phyloP scores from a whole-genome alignment of 306 rosid species.

The Leucaena leucocephala region DNA sequence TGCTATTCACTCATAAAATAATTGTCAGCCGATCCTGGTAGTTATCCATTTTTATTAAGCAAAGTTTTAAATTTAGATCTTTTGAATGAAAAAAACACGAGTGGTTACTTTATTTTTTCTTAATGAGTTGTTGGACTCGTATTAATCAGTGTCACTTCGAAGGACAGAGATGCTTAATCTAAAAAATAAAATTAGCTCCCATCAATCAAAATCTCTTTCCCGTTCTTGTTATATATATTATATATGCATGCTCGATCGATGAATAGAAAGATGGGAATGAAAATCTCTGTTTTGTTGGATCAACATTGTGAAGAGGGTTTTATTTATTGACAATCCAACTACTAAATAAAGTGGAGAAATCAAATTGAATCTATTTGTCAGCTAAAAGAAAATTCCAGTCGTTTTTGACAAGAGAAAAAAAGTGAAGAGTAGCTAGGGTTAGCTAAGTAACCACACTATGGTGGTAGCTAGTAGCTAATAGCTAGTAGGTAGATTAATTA shows the following conservation, averaged over 20 bases:
- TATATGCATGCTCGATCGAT: neutral
- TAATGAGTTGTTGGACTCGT: too few relatives aligned
- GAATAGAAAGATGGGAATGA: slow-evolving; percentile 4
- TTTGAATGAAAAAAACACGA: too few relatives aligned
- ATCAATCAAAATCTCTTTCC: slow-evolving; percentile 19
- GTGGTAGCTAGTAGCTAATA: slow-evolving; percentile 8
- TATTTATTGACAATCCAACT: slow-evolving; percentile 14
- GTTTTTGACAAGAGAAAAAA: slow-evolving; percentile 28
- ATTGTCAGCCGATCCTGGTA: too few relatives aligned
- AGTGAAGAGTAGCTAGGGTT: slow-evolving; percentile 15
- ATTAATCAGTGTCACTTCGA: neutral
- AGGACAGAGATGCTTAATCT: neutral
- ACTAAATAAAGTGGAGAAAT: slow-evolving; percentile 17
- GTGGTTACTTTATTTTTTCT: too few relatives aligned
- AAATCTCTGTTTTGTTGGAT: neutral
- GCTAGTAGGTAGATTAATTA: neutral
- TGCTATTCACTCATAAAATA: too few relatives aligned
- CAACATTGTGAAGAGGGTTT: slow-evolving; percentile 10
- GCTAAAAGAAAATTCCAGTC: neutral
- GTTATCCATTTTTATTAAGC: too few relatives aligned
- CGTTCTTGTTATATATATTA: neutral
- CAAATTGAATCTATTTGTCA: slow-evolving; percentile 19
- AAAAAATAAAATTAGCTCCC: neutral
- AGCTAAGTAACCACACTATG: slow-evolving; percentile 2
- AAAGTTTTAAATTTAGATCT: too few relatives aligned